Evolutionary conservation across 2,329 filamentous ascomycete species (phyloP), one percentile per base, ranked within the genome.

Genomic region (Zarea fungicola): DNA sequence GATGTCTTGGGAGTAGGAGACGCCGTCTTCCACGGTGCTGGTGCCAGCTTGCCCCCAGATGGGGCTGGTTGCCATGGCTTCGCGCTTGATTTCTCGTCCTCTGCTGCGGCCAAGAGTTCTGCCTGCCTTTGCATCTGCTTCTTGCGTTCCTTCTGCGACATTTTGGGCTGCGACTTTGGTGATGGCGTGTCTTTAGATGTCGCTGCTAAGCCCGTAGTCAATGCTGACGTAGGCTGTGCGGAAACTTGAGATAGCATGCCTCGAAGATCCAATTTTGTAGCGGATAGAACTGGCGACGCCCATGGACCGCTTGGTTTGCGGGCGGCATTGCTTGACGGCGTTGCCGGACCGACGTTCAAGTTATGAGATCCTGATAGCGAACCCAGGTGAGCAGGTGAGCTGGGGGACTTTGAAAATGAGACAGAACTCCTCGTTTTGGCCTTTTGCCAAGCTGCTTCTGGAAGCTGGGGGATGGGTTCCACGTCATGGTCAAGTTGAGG

Each of bases 111-210:
- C 51, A 75, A 68, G 29, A 71, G 63, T 21, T 63, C 69, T 21
- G 75, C 69, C 59, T 87, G 81, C 53, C 81, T 76, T 59, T 89
- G 85, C 58, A 89, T 81, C 55, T 90, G 81, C 61, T 81, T 87
- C 69, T 96, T 97, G 19, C 90, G 83, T 64, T 96, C 91, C 61
- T 93, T 95, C 58, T 97, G 93, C 1, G 91, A 96, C 56, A 95
- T 68, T 62, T 88, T 96, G 1, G 68, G 62, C 14, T 71, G 68
- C 1, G 71, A 58, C 32, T 60, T 65, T 60, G 46, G 42, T 50
- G 61, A 48, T 49, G 58, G 19, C n/a, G 63, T 50, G 16, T 74
- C 69, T 46, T 68, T 74, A 7, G 56, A 62, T 40, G 65, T 75
- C 56, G 80, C 74, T 1, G 75, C 75, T 5, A 83, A 60, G 5